Conservation (phyloP, 2,329 filamentous ascomycete genomes). For the Exophiala phaeomuriformis region DNA sequence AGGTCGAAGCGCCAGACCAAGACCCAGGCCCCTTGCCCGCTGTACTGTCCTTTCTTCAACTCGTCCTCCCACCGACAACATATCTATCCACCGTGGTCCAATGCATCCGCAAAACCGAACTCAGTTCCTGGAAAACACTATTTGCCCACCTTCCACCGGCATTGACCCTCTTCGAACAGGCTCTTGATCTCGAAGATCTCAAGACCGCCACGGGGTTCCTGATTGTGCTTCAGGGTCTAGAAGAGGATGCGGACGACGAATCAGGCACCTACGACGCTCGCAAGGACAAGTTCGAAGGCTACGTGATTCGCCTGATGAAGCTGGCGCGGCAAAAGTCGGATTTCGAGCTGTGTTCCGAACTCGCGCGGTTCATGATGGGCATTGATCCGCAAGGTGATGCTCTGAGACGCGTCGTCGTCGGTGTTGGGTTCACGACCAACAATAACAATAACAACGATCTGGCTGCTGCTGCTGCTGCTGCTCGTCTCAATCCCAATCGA, state of each 20-base stretch:
- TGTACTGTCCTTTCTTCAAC: conserved; percentile 57
- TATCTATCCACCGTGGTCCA: conserved; percentile 95
- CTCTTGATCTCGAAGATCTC: conserved; percentile 70
- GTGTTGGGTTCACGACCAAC: conserved; percentile 31
- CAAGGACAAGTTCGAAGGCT: conserved; percentile 32
- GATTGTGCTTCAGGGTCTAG: conserved; percentile 80
- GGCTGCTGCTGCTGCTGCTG: too few species aligned
- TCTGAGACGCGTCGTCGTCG: conserved; percentile 45
- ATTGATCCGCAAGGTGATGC: conserved; percentile 81
- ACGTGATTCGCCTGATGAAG: conserved; percentile 68
- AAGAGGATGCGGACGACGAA: conserved; percentile 48
- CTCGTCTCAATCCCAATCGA: conserved; percentile 7
- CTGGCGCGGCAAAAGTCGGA: conserved; percentile 77
- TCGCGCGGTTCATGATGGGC: conserved; percentile 89
- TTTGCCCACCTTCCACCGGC: conserved; percentile 88
- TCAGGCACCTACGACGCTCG: conserved; percentile 24
- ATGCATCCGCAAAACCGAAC: conserved; percentile 94
- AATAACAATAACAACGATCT: background rate
- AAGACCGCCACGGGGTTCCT: conserved; percentile 96
- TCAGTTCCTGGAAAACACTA: conserved; percentile 87
- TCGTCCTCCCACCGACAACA: conserved; percentile 59
- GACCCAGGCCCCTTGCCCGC: conserved; percentile 35
- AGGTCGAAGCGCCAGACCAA: conserved; percentile 16
- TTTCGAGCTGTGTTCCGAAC: conserved; percentile 92
- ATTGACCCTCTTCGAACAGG: conserved; percentile 87